These are phyloP conservation scores for Lasiosphaeriaceae sp. DNA, from an alignment of 495 filamentous ascomycete genomes.

Conservation along the genomic window DNA sequence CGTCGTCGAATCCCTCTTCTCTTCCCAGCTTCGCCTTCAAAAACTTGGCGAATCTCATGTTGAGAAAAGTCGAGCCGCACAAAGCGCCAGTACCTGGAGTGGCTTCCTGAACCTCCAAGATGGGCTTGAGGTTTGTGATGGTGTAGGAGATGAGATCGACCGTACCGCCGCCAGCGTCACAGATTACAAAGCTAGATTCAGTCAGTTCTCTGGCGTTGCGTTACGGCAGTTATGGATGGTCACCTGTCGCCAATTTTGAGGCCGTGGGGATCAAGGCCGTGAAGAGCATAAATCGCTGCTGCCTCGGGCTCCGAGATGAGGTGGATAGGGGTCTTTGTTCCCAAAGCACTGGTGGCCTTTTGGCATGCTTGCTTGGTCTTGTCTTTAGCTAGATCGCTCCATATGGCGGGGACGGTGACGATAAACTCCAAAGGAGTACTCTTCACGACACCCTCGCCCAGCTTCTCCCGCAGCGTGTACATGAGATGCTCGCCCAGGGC, in stretches of 20 bases:
- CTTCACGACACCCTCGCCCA: constrained; percentile 35
- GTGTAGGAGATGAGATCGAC: constrained; percentile 56
- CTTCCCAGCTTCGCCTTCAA: constrained; percentile 35
- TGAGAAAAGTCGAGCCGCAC: constrained; percentile 57
- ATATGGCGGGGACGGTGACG: constrained; percentile 54
- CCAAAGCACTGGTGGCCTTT: constrained; percentile 33
- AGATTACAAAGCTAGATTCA: constrained; percentile 45
- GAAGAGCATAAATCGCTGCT: constrained; percentile 52
- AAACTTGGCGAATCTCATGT: constrained; percentile 43
- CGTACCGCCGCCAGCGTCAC: constrained; percentile 58
- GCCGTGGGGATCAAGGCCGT: constrained; percentile 38
- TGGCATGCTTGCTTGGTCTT: constrained; percentile 45
- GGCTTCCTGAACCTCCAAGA: constrained; percentile 46
- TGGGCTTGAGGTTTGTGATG: constrained; percentile 45
- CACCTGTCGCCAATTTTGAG: constrained; percentile 40
- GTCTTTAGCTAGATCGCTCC: constrained; percentile 51
- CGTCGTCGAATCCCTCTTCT: constrained; percentile 32
- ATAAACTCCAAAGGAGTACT: constrained; percentile 41
- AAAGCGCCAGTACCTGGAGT: constrained; percentile 49
- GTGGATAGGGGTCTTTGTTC: constrained; percentile 31
- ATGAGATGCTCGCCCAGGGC: constrained; percentile 41
- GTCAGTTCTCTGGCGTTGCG: neutral
- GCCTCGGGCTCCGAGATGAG: constrained; percentile 56
- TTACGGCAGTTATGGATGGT: neutral
- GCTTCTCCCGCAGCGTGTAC: constrained; percentile 32